Percentiles rank a stretch among this genome's conserved stretches.
phyloP scores from a whole-genome alignment of 495 filamentous ascomycete genomes.

The Corynascus novoguineensis region DNA sequence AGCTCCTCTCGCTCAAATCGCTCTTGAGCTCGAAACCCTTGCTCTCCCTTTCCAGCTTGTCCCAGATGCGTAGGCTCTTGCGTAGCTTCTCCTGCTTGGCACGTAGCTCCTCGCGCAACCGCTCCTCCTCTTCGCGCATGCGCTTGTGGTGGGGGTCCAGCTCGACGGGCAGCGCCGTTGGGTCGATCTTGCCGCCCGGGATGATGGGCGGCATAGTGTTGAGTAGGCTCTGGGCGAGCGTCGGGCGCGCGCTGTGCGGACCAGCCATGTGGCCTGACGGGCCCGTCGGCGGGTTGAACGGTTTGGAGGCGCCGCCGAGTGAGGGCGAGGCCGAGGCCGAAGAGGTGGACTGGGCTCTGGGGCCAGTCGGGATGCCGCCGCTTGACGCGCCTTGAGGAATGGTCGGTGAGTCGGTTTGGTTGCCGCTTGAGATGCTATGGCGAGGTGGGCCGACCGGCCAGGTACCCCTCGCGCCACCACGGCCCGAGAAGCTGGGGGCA shows the following conservation, averaged over 20 bases:
- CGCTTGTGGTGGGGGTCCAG: slow-evolving; percentile 34
- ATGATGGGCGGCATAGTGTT: slow-evolving; percentile 38
- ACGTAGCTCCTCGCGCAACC: slow-evolving; percentile 39
- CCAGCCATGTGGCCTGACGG: slow-evolving; percentile 32
- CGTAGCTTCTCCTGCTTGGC: slow-evolving; percentile 42
- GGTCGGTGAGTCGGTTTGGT: slow-evolving; percentile 29
- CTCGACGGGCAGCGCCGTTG: slow-evolving; percentile 33
- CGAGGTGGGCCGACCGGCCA: slow-evolving; percentile 34
- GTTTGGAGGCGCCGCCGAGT: slow-evolving; percentile 26
- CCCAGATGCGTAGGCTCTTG: slow-evolving; percentile 37
- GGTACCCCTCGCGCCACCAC: slow-evolving; percentile 38
- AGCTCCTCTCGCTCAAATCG: slow-evolving; percentile 39
- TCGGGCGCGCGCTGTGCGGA: slow-evolving; percentile 24
- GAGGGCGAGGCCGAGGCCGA: slow-evolving; percentile 17
- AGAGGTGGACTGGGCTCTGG: slow-evolving; percentile 31
- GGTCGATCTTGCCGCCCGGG: slow-evolving; percentile 42
- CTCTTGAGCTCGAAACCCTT: slow-evolving; percentile 41
- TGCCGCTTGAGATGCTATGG: slow-evolving; percentile 25
- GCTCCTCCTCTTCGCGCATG: slow-evolving; percentile 45
- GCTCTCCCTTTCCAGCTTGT: slow-evolving; percentile 41
- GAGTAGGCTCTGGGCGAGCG: slow-evolving; percentile 38
- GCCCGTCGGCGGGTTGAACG: slow-evolving; percentile 48
- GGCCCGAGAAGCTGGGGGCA: slow-evolving; percentile 32
- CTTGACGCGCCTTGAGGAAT: slow-evolving; percentile 28
- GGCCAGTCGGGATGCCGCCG: slow-evolving; percentile 40